Evolutionary conservation across 2,329 filamentous ascomycete genomes (phyloP).

Genomic region (Diaporthe sp.): DNA sequence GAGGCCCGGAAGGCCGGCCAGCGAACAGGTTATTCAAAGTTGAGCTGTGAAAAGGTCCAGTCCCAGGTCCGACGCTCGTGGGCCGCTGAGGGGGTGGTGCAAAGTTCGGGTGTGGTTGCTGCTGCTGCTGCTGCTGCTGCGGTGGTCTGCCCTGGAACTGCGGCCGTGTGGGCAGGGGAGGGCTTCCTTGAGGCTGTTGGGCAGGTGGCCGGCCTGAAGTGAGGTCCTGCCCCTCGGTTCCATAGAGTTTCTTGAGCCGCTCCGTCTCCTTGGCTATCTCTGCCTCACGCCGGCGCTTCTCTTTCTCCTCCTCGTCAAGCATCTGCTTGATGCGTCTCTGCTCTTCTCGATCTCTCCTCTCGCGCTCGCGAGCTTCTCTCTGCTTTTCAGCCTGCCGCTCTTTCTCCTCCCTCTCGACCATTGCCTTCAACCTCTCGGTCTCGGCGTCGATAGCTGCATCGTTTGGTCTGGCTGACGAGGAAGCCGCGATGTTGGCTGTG

Average conservation of each 20-base stretch:
- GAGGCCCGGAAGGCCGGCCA: conserved; percentile 43
- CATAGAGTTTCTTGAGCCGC: conserved; percentile 78
- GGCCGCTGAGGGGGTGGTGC: conserved; percentile 53
- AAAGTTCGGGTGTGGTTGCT: conserved; percentile 42
- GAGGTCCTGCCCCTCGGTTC: conserved; percentile 64
- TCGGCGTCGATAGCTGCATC: conserved; percentile 74
- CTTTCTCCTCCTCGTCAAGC: conserved; percentile 75
- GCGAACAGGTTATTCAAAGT: conserved; percentile 48
- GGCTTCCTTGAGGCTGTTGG: conserved; percentile 36
- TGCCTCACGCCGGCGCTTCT: conserved; percentile 67
- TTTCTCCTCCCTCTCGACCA: conserved; percentile 66
- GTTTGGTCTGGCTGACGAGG: conserved; percentile 46
- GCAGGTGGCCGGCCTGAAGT: conserved; percentile 45
- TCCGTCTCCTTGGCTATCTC: conserved; percentile 86
- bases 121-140: conserved; percentile 50
- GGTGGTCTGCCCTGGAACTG: conserved; percentile 28
- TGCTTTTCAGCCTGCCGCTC: conserved; percentile 53
- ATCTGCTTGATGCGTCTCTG: conserved; percentile 73
- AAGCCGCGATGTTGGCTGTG: conserved; percentile 60
- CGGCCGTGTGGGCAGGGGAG: conserved; percentile 41
- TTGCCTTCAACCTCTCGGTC: conserved; percentile 77
- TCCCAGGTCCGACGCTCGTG: conserved; percentile 60
- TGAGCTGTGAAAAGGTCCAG: conserved; percentile 42
- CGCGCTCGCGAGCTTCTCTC: conserved; percentile 65
- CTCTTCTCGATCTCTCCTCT: conserved; percentile 68